phyloP scores from a whole-genome alignment of 2,329 filamentous ascomycete species.

The Penicillium sp. region DNA sequence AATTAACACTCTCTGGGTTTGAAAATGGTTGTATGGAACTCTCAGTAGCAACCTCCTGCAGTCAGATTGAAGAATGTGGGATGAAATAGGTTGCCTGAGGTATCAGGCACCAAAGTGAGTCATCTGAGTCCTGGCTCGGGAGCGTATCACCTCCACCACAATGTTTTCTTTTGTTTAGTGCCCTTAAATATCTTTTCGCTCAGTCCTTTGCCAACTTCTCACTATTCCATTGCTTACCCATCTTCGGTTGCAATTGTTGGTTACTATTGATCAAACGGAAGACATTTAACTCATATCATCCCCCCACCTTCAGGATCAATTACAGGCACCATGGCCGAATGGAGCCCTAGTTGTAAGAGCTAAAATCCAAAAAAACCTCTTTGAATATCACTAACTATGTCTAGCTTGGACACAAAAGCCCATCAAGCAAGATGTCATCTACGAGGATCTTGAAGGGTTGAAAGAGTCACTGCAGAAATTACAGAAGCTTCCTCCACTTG shows the following conservation, averaged over 20 bases:
- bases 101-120: slow-evolving; percentile 1
- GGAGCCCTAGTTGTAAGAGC: slow-evolving; percentile 31
- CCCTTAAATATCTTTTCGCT: background rate
- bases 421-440: slow-evolving; percentile 48
- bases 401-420: slow-evolving; percentile 46
- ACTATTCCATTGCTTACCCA: background rate
- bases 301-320: background rate
- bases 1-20: too few relatives aligned
- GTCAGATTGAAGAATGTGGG: background rate
- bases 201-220: background rate
- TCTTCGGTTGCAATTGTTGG: background rate
- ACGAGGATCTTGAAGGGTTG: slow-evolving; percentile 44
- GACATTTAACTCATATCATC: background rate
- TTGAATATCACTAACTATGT: background rate
- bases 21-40: background rate
- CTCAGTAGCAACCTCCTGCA: background rate
- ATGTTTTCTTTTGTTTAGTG: slow-evolving; percentile 1
- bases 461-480: slow-evolving; percentile 43
- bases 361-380: background rate
- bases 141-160: background rate
- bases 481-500: slow-evolving; percentile 46
- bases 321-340: slow-evolving; percentile 25
- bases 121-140: background rate
- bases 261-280: background rate
- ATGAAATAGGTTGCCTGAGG: background rate